These are phyloP conservation scores for Whalleya microplaca DNA, from an alignment of 2,329 filamentous ascomycete genomes.

Conservation along the genomic window DNA sequence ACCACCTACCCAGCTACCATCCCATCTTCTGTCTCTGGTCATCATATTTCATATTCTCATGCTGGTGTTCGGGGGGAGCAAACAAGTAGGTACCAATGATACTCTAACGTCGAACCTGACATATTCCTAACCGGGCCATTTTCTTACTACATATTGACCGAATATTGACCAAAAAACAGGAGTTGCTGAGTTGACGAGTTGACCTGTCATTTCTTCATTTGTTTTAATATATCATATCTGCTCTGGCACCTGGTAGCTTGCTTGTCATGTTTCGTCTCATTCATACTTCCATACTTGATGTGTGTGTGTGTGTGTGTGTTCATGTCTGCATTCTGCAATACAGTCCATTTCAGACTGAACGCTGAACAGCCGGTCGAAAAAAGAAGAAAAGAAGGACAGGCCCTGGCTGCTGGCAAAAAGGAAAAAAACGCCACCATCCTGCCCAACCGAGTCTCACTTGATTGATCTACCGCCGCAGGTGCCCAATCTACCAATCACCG, in stretches of 20 bases:
- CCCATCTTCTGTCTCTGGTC: background rate
- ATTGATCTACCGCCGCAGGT: slow-evolving; percentile 31
- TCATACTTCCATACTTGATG: background rate
- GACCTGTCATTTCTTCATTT: slow-evolving; percentile 21
- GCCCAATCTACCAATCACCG: slow-evolving; percentile 32
- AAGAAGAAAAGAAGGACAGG: background rate
- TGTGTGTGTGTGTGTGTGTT: background rate
- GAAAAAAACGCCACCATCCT: slow-evolving; percentile 32
- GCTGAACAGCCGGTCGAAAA: background rate
- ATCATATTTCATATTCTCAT: slow-evolving; percentile 12
- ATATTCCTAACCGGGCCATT: background rate
- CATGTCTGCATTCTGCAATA: background rate
- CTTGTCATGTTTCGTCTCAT: background rate
- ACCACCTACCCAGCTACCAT: background rate
- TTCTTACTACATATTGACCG: background rate
- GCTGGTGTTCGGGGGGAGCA: background rate
- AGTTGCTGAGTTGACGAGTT: slow-evolving; percentile 14
- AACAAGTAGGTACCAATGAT: background rate
- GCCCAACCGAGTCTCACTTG: slow-evolving; percentile 36
- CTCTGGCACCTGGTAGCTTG: background rate
- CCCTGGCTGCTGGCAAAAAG: background rate
- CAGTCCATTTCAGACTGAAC: background rate
- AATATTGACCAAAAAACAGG: no score
- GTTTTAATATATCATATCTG: background rate
- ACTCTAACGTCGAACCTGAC: background rate